A percentile compares a stretch with the other conserved stretches of the same genome.
Evolutionary conservation across 768 basidiomycete genomes (phyloP).

Genomic region (Leccinellum rugosiceps): DNA sequence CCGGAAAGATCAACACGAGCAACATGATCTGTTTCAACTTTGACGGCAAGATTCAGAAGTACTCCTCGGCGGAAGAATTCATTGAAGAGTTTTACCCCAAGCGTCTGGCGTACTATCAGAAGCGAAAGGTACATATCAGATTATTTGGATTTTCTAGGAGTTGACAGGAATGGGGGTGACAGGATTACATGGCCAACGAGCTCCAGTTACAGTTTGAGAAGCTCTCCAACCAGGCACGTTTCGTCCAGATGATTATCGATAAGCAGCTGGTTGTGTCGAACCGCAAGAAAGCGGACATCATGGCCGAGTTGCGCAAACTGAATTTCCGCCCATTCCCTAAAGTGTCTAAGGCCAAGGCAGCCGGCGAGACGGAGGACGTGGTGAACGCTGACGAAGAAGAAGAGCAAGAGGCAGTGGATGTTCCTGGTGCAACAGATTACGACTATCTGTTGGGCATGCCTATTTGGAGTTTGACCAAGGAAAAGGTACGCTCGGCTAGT

Average conservation of each 20-base stretch:
- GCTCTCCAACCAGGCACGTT: conserved; percentile 91
- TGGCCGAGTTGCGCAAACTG: conserved; percentile 74
- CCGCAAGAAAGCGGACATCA: conserved; percentile 85
- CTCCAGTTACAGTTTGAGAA: conserved; percentile 79
- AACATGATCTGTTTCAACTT: conserved; percentile 99
- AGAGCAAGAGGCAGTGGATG: conserved; percentile 38
- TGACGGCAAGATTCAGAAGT: conserved; percentile 94
- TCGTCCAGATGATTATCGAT: conserved; percentile 93
- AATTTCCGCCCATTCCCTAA: conserved; percentile 95
- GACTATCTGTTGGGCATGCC: conserved; percentile 96
- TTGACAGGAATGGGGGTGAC: background rate
- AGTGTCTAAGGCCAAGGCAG: conserved; percentile 58
- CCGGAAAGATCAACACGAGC: conserved; percentile 76
- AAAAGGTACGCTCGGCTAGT: conserved; percentile 56
- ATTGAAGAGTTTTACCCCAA: conserved; percentile 90
- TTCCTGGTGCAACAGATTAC: conserved; percentile 59
- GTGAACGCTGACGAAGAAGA: conserved; percentile 53
- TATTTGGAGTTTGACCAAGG: conserved; percentile 91
- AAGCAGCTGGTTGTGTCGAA: conserved; percentile 79
- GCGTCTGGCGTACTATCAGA: conserved; percentile 89
- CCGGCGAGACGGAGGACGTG: conserved; percentile 60
- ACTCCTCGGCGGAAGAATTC: conserved; percentile 85
- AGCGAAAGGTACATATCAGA: conserved; percentile 71
- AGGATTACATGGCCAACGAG: conserved; percentile 86
- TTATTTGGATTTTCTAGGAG: background rate